A percentile compares a stretch with the other conserved stretches of the same genome.
Conservation (phyloP, 768 basidiomycete species). For the Kwoniella sp. region DNA sequence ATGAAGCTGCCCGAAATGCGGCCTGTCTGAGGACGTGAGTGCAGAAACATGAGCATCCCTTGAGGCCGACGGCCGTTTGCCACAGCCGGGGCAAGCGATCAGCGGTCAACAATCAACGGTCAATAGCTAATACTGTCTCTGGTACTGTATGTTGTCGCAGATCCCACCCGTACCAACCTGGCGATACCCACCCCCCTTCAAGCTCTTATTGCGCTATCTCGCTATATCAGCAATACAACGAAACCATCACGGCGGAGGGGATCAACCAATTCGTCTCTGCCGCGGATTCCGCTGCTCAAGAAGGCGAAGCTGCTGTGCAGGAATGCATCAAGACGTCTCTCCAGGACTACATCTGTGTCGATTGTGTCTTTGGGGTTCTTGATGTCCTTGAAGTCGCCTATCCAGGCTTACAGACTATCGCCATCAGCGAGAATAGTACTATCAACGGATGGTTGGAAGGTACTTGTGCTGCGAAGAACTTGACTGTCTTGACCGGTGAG, state of each 20-base stretch:
- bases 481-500: background rate
- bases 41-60: no score
- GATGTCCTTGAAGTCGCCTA: background rate
- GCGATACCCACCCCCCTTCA: background rate
- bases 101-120: no score
- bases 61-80: no score
- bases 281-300: background rate
- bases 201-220: background rate
- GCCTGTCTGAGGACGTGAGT: background rate
- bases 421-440: background rate
- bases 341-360: background rate
- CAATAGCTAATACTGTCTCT: no score
- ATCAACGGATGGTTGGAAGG: background rate
- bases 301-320: background rate
- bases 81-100: no score
- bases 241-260: background rate
- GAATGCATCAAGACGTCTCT: background rate
- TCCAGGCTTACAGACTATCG: background rate
- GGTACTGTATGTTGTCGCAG: background rate
- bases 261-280: background rate
- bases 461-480: background rate
- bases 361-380: background rate
- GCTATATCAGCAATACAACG: background rate
- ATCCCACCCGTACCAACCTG: background rate
- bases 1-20: background rate